A percentile compares a stretch with the other conserved stretches of the same genome.
These are phyloP conservation scores for Miscanthus sacchariflorus DNA, from an alignment of 202 grass and related monocot species.

Conservation along the genomic window DNA sequence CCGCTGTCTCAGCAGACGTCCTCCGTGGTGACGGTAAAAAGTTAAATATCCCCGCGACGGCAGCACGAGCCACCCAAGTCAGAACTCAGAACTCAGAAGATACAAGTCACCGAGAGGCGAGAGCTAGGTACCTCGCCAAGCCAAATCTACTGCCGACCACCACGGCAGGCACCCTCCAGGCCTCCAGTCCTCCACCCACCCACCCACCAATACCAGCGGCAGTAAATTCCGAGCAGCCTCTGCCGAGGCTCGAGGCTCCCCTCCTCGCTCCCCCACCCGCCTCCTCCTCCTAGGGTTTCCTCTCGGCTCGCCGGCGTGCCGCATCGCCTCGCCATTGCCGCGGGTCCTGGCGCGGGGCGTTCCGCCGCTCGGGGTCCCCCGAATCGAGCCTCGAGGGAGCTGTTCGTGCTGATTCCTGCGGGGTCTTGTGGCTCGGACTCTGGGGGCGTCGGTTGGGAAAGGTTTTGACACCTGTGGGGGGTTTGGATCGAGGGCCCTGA, in stretches of 20 bases:
- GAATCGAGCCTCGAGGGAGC: constrained; percentile 31
- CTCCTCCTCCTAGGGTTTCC: constrained; percentile 49
- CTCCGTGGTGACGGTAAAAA: too few relatives aligned
- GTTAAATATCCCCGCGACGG: too few relatives aligned
- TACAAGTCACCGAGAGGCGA: neutral
- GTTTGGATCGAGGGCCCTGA: constrained; percentile 42
- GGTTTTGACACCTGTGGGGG: neutral
- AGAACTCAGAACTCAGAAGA: too few relatives aligned
- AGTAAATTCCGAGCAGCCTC: constrained; percentile 59
- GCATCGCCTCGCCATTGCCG: constrained; percentile 24
- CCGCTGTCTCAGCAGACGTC: too few relatives aligned
- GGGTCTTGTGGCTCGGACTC: constrained; percentile 29
- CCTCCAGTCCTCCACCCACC: constrained; percentile 34
- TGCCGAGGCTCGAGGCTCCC: constrained; percentile 23
- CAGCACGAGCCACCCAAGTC: too few relatives aligned
- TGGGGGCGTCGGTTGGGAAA: neutral
- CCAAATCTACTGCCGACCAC: constrained; percentile 50
- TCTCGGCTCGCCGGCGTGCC: constrained; percentile 17
- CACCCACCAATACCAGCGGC: constrained; percentile 54
- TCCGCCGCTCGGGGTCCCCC: neutral
- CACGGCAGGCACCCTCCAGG: neutral
- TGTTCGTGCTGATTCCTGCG: neutral
- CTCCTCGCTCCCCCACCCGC: neutral
- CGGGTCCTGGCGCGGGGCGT: constrained; percentile 7
- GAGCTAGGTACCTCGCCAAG: neutral